Evolutionary conservation across 2,329 filamentous ascomycete species (phyloP).

Genomic region (Cordyceps sp.): DNA sequence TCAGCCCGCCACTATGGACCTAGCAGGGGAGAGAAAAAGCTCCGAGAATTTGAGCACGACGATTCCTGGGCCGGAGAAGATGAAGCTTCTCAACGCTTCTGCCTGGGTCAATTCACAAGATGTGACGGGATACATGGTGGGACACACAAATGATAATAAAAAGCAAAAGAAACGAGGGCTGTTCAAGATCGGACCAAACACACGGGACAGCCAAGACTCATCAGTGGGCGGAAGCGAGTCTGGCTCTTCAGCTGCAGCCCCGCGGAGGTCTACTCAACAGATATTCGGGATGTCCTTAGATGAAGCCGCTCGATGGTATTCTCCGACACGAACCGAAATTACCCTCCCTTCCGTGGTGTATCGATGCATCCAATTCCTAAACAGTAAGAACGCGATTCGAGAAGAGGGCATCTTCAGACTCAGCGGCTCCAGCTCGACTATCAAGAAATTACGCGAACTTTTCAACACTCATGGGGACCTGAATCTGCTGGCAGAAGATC

Average conservation of each 20-base stretch:
- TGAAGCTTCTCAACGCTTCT: background rate
- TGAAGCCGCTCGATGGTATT: background rate
- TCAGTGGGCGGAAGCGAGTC: no score
- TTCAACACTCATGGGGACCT: slow-evolving; percentile 92
- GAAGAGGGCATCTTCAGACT: slow-evolving; percentile 96
- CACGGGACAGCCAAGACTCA: no score
- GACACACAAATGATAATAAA: background rate
- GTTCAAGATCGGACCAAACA: no score
- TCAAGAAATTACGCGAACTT: slow-evolving; percentile 76
- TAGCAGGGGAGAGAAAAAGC: no score
- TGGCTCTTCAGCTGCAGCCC: no score
- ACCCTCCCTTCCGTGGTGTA: slow-evolving; percentile 78
- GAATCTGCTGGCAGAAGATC: slow-evolving; percentile 64
- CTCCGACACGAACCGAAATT: background rate
- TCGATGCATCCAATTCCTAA: slow-evolving; percentile 85
- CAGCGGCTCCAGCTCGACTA: slow-evolving; percentile 90
- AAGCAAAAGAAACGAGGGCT: background rate
- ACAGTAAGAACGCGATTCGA: slow-evolving; percentile 58
- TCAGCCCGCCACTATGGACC: no score
- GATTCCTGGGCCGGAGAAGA: no score
- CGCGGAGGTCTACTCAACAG: no score
- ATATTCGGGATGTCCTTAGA: background rate
- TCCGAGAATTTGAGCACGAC: no score
- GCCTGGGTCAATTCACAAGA: no score
- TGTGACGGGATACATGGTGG: no score